Evolutionary conservation across 176 grass and related monocot species (phyloP), one percentile per base, ranked within the genome.

Genomic region (Oryza nivara): DNA sequence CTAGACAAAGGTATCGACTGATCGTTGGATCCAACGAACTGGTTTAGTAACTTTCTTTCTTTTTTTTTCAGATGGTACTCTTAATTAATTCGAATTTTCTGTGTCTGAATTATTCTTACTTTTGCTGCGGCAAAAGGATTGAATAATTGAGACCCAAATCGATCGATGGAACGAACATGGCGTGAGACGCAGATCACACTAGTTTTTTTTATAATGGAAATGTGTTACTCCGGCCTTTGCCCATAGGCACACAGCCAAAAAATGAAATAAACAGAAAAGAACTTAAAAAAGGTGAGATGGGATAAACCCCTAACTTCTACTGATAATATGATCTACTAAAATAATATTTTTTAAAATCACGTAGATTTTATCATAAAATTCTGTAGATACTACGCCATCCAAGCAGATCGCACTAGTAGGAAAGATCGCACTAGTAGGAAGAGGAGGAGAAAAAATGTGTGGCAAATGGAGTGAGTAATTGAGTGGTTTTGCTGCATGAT

Each of bases 401-500:
- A 30, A 30, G 28, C 28, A 30, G 2, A 74, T 74, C 23, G 45
- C 45, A 74, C 71, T 49, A 25, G 22, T 10, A 36, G 6, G 13
- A 25, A 11, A 30, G 30, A 74, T 74, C 23, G 71, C 45, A 74
- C 71, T 49, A 25, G 22, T 10, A 36, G 6, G 13, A 25, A 11
- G 1, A 2, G 22, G 38, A 70, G 4, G 30, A 32, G 30, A 32
- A 47, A 16, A 9, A 15, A 13, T 58, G 54, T 58, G 54, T n/a
- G 54, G 16, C 7, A 19, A 20, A 52, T 58, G 54, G 54, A 17
- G 54, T 9, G 54, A 58, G 54, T 58, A 58, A 58, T 58, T 20
- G 54, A 63, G 58, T 63, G n/a, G 20, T 63, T 63, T 63, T 63
- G 23, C 71, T 10, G 23, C 71, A 48, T 49, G 44, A 73, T 73